Percentiles rank a stretch among this genome's conserved stretches.
phyloP scores from a whole-genome alignment of 768 basidiomycete species.

The Tephrocybe sp. region DNA sequence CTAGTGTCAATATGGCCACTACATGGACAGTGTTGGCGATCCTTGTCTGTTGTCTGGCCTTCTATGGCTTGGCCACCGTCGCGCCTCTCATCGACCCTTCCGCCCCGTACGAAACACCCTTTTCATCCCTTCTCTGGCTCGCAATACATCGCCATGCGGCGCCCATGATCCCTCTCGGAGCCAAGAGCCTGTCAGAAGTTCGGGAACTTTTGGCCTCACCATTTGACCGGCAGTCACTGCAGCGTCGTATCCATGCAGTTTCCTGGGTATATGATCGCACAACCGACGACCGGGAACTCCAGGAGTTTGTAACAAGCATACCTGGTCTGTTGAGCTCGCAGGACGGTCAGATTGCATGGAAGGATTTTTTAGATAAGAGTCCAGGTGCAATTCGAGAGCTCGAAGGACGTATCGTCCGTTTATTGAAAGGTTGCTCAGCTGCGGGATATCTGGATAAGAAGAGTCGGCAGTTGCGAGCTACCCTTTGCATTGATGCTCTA shows the following conservation, averaged over 20 bases:
- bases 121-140: neutral
- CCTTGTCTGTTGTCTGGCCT: neutral
- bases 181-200: neutral
- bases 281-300: neutral
- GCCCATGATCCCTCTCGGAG: neutral
- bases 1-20: neutral
- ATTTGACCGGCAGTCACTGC: neutral
- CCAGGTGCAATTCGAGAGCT: neutral
- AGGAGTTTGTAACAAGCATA: neutral
- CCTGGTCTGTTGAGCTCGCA: neutral
- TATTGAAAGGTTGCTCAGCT: neutral
- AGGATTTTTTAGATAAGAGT: neutral
- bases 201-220: neutral
- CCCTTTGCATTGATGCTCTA: neutral
- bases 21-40: neutral
- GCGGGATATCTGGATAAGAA: neutral
- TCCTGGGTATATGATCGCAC: conserved; percentile 2
- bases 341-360: conserved; percentile 2
- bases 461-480: neutral
- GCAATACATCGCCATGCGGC: neutral
- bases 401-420: neutral
- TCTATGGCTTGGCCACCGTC: conserved; percentile 2
- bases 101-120: conserved; percentile 6
- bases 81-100: conserved; percentile 3
- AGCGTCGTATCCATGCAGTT: neutral